Evolutionary conservation across 148 eudicot species (phyloP), one percentile per base, ranked within the genome.

Genomic region (Selenicereus undatus): DNA sequence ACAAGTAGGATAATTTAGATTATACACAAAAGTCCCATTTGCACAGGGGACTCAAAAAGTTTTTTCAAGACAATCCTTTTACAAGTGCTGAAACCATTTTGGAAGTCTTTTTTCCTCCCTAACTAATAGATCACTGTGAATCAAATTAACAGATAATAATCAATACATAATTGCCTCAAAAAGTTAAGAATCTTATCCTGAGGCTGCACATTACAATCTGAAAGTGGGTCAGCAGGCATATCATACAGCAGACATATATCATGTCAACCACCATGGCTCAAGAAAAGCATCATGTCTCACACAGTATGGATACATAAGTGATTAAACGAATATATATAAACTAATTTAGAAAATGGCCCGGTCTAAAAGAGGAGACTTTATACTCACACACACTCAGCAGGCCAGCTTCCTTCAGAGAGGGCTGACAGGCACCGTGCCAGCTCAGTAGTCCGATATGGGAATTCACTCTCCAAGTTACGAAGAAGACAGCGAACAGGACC

Each of bases 321-420:
- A 71, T 48, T 48, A 12, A 48, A 12, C 1, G 52, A 48, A 51
- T 24, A 45, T n/a, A 62, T 2, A 75, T 62, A 65, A 66, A 66
- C 76, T 54, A 76, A 82, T 56, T 39, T 8, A 78, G 27, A 79
- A 26, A 50, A 29, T n/a, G 18, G 20, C 9, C 32, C n/a, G 27
- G 8, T 35, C n/a, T 77, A 45, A 27, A 78, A 10, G 56, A n/a
- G 54, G 26, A 48, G 32, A 62, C 30, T 32, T 50, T 76, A 30
- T 71, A 91, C 99, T 91, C 88, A 96, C 98, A 90, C 97, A 85
- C 99, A 96, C 86, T 96, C 95, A 1, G 99, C 93, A 80, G 99
- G 98, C 99, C 99, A 96, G 71, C 85, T 76, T 81, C 99, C 99
- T 85, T 92, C 98, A 81, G 88, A 87, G 69, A 96, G 92, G 79